Percentiles rank a stretch among this genome's conserved stretches.
Evolutionary conservation across 2,329 filamentous ascomycete species (phyloP).

Genomic region (Phaeosphaeria sp.): DNA sequence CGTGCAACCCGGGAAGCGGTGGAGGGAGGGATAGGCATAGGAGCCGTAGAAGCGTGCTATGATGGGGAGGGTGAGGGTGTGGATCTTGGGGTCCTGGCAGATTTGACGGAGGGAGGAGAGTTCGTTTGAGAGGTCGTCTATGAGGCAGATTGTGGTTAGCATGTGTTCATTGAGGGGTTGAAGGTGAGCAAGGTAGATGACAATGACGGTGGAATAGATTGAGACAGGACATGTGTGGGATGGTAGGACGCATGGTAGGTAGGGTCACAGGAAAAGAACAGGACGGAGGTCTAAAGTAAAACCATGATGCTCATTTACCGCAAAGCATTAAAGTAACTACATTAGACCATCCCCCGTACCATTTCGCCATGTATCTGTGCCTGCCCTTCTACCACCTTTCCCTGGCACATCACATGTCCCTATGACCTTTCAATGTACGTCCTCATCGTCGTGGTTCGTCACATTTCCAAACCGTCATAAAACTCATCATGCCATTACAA

Average conservation of each 20-base stretch:
- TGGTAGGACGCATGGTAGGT: no score
- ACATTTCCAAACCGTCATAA: background rate
- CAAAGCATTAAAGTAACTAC: conserved; percentile 1
- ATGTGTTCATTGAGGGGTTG: background rate
- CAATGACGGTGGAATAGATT: background rate
- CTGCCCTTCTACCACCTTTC: no score
- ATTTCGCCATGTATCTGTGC: no score
- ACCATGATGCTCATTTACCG: conserved; percentile 2
- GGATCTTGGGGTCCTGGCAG: conserved; percentile 43
- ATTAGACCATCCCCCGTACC: background rate
- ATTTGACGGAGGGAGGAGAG: conserved; percentile 30
- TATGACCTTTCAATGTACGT: background rate
- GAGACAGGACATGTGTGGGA: background rate
- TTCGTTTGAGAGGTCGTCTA: background rate
- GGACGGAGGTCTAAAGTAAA: background rate
- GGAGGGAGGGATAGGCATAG: conserved; percentile 38
- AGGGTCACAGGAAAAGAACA: background rate
- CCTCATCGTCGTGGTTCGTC: background rate
- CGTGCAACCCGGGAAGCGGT: conserved; percentile 45
- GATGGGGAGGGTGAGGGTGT: conserved; percentile 48
- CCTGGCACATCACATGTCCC: no score
- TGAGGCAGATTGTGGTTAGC: background rate
- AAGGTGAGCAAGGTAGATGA: background rate
- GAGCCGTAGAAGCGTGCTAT: conserved; percentile 42
- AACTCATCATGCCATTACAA: background rate